A percentile compares a stretch with the other conserved stretches of the same genome.
Evolutionary conservation across 306 rosid species (phyloP).

Genomic region (Cicer cuneatum): DNA sequence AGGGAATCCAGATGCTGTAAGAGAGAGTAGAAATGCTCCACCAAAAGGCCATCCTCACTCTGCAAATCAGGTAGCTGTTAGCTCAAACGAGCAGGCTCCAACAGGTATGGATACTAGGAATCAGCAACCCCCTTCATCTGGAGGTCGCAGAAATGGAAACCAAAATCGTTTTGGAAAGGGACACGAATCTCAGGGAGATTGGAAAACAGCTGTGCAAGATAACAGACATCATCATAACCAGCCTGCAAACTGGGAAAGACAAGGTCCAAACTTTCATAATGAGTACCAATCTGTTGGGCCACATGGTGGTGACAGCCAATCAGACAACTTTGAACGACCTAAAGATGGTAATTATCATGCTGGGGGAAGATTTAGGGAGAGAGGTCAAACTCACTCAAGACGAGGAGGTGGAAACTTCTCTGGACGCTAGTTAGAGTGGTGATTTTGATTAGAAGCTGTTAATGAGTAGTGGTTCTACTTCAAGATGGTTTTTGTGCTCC

Average conservation of each 20-base stretch:
- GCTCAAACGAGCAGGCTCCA: constrained; percentile 56
- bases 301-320: constrained; percentile 57
- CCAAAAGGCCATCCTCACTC: constrained; percentile 62
- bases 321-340: constrained; percentile 56
- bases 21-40: constrained; percentile 63
- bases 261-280: constrained; percentile 60
- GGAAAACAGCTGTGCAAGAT: constrained; percentile 65
- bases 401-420: constrained; percentile 78
- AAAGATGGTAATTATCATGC: constrained; percentile 55
- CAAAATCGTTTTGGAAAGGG: constrained; percentile 71
- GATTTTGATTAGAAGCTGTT: constrained; percentile 59
- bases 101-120: constrained; percentile 59
- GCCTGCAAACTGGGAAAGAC: constrained; percentile 69
- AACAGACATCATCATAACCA: constrained; percentile 57
- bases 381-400: constrained; percentile 73
- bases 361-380: constrained; percentile 71
- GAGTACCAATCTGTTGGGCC: constrained; percentile 87
- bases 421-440: constrained; percentile 56
- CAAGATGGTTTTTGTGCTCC: constrained; percentile 39
- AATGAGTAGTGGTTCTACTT: constrained; percentile 46
- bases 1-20: constrained; percentile 57
- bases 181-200: constrained; percentile 77
- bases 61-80: constrained; percentile 51
- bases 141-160: constrained; percentile 68
- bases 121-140: constrained; percentile 64